Conservation (phyloP, 2,329 filamentous ascomycete species). For the Escovopsis sp. region DNA sequence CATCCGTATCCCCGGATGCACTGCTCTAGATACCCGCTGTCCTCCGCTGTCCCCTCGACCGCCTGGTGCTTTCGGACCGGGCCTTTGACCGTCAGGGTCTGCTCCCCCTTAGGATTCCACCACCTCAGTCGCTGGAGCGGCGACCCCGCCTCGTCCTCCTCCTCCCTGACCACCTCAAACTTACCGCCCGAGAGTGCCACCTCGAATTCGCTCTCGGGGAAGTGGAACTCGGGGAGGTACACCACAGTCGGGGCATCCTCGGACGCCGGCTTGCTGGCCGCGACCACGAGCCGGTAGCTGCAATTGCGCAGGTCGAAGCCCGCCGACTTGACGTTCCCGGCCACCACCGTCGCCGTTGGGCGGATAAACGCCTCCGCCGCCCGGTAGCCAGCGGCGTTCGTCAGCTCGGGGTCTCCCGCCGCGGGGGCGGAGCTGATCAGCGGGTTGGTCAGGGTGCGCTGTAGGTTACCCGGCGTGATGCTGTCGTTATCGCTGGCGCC, state of each 20-base stretch:
- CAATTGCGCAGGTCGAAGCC: constrained; percentile 74
- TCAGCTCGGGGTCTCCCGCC: constrained; percentile 37
- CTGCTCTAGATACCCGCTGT: constrained; percentile 66
- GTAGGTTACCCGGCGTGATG: constrained; percentile 64
- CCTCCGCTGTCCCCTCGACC: constrained; percentile 47
- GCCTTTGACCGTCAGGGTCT: constrained; percentile 64
- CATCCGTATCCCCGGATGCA: constrained; percentile 36
- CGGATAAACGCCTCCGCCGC: constrained; percentile 89
- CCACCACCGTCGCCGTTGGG: constrained; percentile 62
- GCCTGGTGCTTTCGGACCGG: constrained; percentile 49
- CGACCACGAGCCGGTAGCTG: constrained; percentile 58
- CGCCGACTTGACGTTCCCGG: constrained; percentile 55
- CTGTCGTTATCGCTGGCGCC: constrained; percentile 34
- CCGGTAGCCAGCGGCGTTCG: constrained; percentile 59
- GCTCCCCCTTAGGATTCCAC: constrained; percentile 85
- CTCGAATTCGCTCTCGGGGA: constrained; percentile 56
- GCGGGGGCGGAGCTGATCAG: constrained; percentile 47
- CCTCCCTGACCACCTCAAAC: constrained; percentile 70
- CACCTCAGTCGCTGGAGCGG: constrained; percentile 67
- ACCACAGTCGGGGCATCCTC: constrained; percentile 63
- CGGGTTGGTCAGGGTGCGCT: constrained; percentile 52
- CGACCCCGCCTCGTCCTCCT: constrained; percentile 42
- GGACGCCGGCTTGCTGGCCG: constrained; percentile 40
- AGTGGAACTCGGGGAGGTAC: constrained; percentile 85
- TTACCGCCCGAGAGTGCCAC: constrained; percentile 74